Evolutionary conservation across 495 filamentous ascomycete genomes (phyloP).

Genomic region (Aspergillus haitiensis): DNA sequence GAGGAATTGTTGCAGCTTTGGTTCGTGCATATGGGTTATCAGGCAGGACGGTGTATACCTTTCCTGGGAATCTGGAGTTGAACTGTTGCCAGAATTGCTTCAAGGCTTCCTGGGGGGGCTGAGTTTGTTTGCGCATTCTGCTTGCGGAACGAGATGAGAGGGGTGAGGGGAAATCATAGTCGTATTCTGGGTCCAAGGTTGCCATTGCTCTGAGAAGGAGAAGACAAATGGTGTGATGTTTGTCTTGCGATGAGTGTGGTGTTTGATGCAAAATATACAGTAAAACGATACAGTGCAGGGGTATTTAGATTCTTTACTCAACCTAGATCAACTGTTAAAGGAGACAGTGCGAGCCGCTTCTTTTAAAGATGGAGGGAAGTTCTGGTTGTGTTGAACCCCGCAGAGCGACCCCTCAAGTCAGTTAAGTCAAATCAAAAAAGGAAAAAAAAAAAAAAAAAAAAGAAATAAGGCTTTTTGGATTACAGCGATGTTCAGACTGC

Average conservation of each 20-base stretch:
- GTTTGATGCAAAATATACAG: not conserved
- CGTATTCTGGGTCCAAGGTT: conserved; percentile 37
- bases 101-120: conserved; percentile 68
- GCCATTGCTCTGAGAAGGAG: conserved; percentile 1
- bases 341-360: not conserved
- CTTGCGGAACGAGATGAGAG: conserved; percentile 43
- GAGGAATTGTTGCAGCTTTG: conserved; percentile 55
- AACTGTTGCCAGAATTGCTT: conserved; percentile 81
- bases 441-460: conserved; percentile 4
- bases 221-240: not conserved
- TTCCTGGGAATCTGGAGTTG: conserved; percentile 58
- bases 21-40: conserved; percentile 68
- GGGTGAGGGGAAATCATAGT: conserved; percentile 33
- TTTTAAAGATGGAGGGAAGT: not conserved
- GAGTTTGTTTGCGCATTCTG: conserved; percentile 46
- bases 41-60: conserved; percentile 71
- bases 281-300: not conserved
- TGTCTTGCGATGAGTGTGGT: not conserved
- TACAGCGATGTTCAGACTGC: conserved; percentile 1
- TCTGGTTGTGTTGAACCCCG: conserved; percentile 8
- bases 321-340: no score
- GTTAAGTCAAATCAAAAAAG: conserved; percentile 3
- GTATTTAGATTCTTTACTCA: not conserved
- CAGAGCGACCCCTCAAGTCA: conserved; percentile 7
- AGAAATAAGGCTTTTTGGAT: conserved; percentile 12